Base-by-base conservation (phyloP, 768 basidiomycete genomes). In the Rhodotorula paludigena region DNA sequence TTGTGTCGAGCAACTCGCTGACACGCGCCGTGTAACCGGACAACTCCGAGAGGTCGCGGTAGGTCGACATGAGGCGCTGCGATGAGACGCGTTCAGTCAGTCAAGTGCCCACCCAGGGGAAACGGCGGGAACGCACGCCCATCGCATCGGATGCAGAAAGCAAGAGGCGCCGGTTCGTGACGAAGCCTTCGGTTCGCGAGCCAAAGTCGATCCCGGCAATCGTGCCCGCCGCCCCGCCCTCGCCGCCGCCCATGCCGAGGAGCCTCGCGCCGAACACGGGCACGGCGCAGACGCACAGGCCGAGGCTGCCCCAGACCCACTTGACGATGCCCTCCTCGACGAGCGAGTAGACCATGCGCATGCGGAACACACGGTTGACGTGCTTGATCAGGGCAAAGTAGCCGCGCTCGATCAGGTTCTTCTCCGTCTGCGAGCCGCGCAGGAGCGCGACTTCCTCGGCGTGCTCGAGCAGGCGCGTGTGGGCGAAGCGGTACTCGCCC, bases 1-100 rank as follows among this genome's bases (percentile, higher is more conserved):
- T 94, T 1, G 92, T 91, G 61, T 93, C 89, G 15, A 99, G 83
- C 1, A 97, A 82, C 51, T 87, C 84, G 39, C 89, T 87, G 1
- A 99, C 94, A 21, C 94, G 86, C 2, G 90, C 85, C 5, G 94
- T 97, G 77, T 96, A 97, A 18, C 94, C 94, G 7, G 94, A 92
- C 41, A 99, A 84, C 77, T 99, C 94, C 9, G 91, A 86, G 8
- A 99, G 82, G 77, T 98, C 93, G 75, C 63, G 80, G 66, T 56
- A 72, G 30, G 65, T 57, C 33, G 47, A 62, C 45, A 66, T 70
- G 48, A 75, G 47, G 23, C 66, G 62, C 54, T 55, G 54, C 54
- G 36, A 36, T 33, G 47, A 42, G 25, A 12, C 32, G 11, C 14
- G 2, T 11, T 14, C 16, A 7, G 47, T 38, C 23, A 23, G 33